These are phyloP conservation scores for Nannizzia gypsea DNA, from an alignment of 2,329 filamentous ascomycete species.

Conservation along the genomic window DNA sequence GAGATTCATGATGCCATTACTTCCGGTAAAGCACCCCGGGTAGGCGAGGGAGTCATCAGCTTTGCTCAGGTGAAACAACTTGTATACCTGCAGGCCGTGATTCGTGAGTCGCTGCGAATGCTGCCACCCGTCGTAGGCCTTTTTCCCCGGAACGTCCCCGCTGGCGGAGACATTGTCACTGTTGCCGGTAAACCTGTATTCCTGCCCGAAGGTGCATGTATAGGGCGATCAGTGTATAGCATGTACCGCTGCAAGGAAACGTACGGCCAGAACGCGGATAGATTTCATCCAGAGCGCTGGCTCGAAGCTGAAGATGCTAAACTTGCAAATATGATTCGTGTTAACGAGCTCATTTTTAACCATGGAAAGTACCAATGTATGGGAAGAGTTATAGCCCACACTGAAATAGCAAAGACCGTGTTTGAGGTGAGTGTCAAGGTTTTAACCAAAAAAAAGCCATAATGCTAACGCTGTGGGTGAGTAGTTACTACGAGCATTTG, in stretches of 20 bases:
- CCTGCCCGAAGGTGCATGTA: conserved; percentile 37
- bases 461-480: background rate
- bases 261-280: conserved; percentile 25
- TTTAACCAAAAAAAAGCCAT: background rate
- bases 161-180: conserved; percentile 27
- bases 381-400: conserved; percentile 5
- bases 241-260: conserved; percentile 26
- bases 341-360: conserved; percentile 5
- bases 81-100: conserved; percentile 19
- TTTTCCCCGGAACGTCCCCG: conserved; percentile 27
- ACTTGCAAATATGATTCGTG: conserved; percentile 4
- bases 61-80: conserved; percentile 9
- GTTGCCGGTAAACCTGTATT: conserved; percentile 22
- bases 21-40: background rate
- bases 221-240: conserved; percentile 35
- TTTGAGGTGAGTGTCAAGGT: conserved; percentile 5
- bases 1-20: conserved; percentile 3
- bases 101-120: conserved; percentile 19
- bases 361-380: conserved; percentile 4
- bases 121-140: conserved; percentile 30
- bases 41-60: background rate
- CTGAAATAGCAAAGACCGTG: conserved; percentile 6
- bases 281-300: conserved; percentile 42
- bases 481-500: background rate
- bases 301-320: conserved; percentile 17